phyloP scores from a whole-genome alignment of 2,329 filamentous ascomycete species.

The Scleromitrula shiraiana region DNA sequence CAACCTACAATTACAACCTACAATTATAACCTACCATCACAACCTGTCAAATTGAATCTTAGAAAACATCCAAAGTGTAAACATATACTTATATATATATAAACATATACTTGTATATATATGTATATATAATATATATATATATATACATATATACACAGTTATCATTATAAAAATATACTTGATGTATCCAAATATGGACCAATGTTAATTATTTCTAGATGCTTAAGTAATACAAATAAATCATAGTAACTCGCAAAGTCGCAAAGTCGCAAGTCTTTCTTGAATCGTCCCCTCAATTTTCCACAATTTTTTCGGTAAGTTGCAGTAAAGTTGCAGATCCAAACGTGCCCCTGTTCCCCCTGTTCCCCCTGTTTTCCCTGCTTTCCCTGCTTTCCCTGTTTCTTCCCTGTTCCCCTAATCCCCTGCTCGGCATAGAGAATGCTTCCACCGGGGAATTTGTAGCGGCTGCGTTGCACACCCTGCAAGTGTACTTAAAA shows the following conservation, averaged over 20 bases:
- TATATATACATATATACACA: no score
- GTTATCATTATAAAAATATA: no score
- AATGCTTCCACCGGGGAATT: conserved; percentile 11
- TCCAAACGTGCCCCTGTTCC: not conserved
- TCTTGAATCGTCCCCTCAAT: conserved; percentile 4
- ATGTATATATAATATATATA: no score
- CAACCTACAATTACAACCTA: no score
- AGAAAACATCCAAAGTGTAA: not conserved
- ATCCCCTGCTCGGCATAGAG: conserved; percentile 7
- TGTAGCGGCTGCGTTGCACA: conserved; percentile 8
- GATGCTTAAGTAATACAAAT: conserved; percentile 3
- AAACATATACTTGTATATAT: no score
- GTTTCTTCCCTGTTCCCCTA: not conserved
- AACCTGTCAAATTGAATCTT: not conserved
- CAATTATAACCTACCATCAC: no score
- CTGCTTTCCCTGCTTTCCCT: no score
- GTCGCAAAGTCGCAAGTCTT: conserved; percentile 12
- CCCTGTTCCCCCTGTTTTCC: not conserved
- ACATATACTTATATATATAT: not conserved
- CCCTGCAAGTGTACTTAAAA: not conserved
- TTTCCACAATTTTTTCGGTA: conserved; percentile 1
- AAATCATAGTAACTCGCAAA: no score
- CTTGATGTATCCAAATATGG: no score
- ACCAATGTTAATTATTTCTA: no score
- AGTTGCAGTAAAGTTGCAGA: conserved; percentile 7